Evolutionary conservation across 345 rosid genomes (phyloP), one percentile per base, ranked within the genome.

Genomic region (Aquilaria malaccensis): DNA sequence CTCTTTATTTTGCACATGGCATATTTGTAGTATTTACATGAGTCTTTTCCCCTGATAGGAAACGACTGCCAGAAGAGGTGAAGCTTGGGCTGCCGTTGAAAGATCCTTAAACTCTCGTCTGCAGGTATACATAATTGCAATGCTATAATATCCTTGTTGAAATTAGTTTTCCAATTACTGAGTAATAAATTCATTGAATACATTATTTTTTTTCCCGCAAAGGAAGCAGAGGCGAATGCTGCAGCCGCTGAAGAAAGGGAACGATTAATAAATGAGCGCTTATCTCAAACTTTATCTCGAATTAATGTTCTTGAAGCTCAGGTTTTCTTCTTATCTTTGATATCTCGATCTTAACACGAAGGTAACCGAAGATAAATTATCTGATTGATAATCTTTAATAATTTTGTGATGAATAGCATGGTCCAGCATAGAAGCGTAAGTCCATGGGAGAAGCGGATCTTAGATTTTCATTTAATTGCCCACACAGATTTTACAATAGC

Each of bases 291-390:
- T 46, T 82, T 88, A 69, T 95, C 98, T 6, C 78, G 98, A 69
- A 80, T 87, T 62, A 91, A 91, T 83, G 99, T 95, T 77, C 97
- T 95, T 66, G 99, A 95, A 80, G 96, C 96, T 61, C 96, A 94
- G 97, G 99, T 92, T 65, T 31, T 63, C 55, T 70, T 62, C 65
- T 68, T 41, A 59, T 31, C 63, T 37, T 22, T 37, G 43, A 37
- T 37, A 4, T 37, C 7, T 37, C 7, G 22, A 37, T 37, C 43
- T 5, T 37, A 37, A 37, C 43, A 37, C 43, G 7, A 37, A 37
- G 43, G 7, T 37, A 37, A 37, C 43, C 5, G 43, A 37, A 37
- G 5, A 37, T 37, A 37, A 22, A 37, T 37, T 37, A 37, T 37
- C 43, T 37, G 7, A 3, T 37, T 37, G 43, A 37, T 37, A 37